Conservation (phyloP, 1,284 basidiomycete genomes). For the Wolfiporia cocos region DNA sequence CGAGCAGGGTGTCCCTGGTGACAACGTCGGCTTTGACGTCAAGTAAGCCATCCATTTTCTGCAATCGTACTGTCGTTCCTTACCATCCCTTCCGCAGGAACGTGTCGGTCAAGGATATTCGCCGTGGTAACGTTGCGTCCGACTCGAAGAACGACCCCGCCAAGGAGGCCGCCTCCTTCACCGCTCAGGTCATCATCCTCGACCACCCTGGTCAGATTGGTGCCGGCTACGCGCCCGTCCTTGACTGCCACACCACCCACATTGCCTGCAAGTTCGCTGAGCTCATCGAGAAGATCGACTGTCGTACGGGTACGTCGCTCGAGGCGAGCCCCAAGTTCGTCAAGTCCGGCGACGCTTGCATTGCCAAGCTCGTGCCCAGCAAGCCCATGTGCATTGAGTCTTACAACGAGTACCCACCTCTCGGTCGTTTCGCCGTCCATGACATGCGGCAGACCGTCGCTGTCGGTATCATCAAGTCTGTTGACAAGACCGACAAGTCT, state of each 20-base stretch:
- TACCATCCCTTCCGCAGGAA: slow-evolving; percentile 63
- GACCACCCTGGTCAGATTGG: slow-evolving; percentile 99
- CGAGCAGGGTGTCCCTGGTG: slow-evolving; percentile 91
- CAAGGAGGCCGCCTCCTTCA: slow-evolving; percentile 99
- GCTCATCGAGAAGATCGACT: slow-evolving; percentile 98
- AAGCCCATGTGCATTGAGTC: slow-evolving; percentile 99
- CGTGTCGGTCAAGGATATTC: slow-evolving; percentile 99
- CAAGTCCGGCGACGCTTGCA: slow-evolving; percentile 95
- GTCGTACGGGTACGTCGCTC: slow-evolving; percentile 91
- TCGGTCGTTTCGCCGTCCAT: slow-evolving; percentile 98
- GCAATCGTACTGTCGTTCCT: slow-evolving; percentile 1
- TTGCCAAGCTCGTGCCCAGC: slow-evolving; percentile 95
- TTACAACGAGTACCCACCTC: slow-evolving; percentile 97
- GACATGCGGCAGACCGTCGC: slow-evolving; percentile 98
- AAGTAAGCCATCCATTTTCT: slow-evolving; percentile 47
- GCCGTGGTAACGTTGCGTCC: slow-evolving; percentile 97
- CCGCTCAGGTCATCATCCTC: slow-evolving; percentile 99
- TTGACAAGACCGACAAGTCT: slow-evolving; percentile 87
- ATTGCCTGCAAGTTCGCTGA: slow-evolving; percentile 99
- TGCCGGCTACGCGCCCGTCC: slow-evolving; percentile 95
- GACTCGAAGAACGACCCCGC: slow-evolving; percentile 99
- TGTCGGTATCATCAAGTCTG: slow-evolving; percentile 95
- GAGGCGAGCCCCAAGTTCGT: slow-evolving; percentile 93
- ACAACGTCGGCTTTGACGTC: slow-evolving; percentile 99
- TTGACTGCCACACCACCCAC: slow-evolving; percentile 99